Percentiles rank a stretch among this genome's conserved stretches.
Evolutionary conservation across 2,329 filamentous ascomycete genomes (phyloP).

Genomic region (Colletotrichum neosansevieriae): DNA sequence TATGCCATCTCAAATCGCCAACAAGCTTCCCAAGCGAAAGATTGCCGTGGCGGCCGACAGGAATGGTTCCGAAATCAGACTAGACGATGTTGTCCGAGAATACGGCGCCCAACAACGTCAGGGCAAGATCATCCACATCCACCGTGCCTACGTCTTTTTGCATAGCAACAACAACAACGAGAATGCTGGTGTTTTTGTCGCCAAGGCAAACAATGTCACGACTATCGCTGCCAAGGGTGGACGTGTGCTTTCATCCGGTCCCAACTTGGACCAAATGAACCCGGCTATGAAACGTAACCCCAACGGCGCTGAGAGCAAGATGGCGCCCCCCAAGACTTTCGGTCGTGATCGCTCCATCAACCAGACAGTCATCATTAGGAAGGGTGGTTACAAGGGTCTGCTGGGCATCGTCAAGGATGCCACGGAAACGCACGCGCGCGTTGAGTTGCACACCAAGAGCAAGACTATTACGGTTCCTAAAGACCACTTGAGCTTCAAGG

Average conservation of each 20-base stretch:
- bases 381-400: constrained; percentile 91
- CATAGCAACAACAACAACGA: constrained; percentile 87
- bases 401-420: constrained; percentile 96
- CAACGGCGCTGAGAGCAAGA: constrained; percentile 63
- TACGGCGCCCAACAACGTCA: constrained; percentile 85
- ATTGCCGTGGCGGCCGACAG: constrained; percentile 92
- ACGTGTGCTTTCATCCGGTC: constrained; percentile 72
- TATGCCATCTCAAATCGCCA: constrained; percentile 91
- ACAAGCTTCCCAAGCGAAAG: constrained; percentile 85
- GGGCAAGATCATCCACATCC: constrained; percentile 92
- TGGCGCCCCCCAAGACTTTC: constrained; percentile 80
- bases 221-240: constrained; percentile 96
- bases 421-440: constrained; percentile 85
- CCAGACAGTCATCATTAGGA: constrained; percentile 90
- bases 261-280: constrained; percentile 92
- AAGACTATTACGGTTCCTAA: constrained; percentile 90
- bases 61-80: constrained; percentile 91
- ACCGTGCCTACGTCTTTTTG: constrained; percentile 91
- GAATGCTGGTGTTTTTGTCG: constrained; percentile 91
- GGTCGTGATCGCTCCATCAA: constrained; percentile 85
- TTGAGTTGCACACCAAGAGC: constrained; percentile 94
- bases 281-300: constrained; percentile 83
- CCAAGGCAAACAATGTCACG: constrained; percentile 84
- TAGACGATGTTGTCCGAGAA: constrained; percentile 94
- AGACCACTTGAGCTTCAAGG: constrained; percentile 85